Evolutionary conservation across 2,329 filamentous ascomycete genomes (phyloP), one percentile per base, ranked within the genome.

Genomic region (Ploettnerulaceae sp.): DNA sequence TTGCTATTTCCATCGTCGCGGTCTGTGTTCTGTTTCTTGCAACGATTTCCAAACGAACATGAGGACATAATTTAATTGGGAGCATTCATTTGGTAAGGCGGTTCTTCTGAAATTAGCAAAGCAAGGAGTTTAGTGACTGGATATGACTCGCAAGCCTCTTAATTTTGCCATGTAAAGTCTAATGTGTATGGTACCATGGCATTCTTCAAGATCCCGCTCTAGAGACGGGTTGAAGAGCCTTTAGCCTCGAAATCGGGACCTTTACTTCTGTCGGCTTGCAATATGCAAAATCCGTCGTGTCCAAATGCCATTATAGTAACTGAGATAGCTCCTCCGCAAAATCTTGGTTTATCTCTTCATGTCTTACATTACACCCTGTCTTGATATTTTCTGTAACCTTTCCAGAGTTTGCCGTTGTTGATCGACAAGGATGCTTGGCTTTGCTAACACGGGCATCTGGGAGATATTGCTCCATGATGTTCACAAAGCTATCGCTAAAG

Each of bases 381-480:
- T 54, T 33, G 11, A 35, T 7, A 20, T 35, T 34, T 15, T 20
- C 42, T 28, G 26, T 49, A 7, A 51, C 52, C 17, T 45, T 61
- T 57, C n/a, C 61, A 54, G 49, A 65, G 46, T 47, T 67, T 58
- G 44, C 59, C n/a, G n/a, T n/a, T 14, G 28, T 50, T 42, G 46
- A 54, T 54, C 54, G 61, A 37, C 46, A 61, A 49, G 58, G 61
- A 47, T 71, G 68, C 56, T 69, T 78, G 44, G 71, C 69, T 68
- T 89, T 91, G 3, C 88, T 88, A 1, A 94, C 88, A 64, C 94
- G 81, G 0, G 86, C 88, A 53, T 85, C 78, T 0, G 87, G 87
- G 52, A 81, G 81, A 61, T 93, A 93, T 66, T 94, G 88, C 66
- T 94, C 87, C 87, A 93, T 93, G 55, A 94, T 82, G 62, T 94